Evolutionary conservation across 2,329 filamentous ascomycete genomes (phyloP).

Genomic region (Metarhizium sp.): DNA sequence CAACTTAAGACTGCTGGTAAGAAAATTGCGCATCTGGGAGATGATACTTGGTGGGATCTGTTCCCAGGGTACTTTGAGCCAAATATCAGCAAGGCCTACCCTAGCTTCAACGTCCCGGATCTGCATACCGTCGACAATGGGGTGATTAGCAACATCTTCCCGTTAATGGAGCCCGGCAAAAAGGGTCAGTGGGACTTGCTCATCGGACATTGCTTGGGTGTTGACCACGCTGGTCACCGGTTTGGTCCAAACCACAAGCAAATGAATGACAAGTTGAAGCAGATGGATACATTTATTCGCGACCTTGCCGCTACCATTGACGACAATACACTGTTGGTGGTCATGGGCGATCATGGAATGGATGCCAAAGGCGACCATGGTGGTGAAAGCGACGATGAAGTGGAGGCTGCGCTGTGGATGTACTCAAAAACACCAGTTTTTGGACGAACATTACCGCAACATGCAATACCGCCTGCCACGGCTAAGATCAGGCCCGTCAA

Average conservation of each 20-base stretch:
- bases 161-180: conserved; percentile 59
- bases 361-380: conserved; percentile 94
- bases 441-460: conserved; percentile 59
- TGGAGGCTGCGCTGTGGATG: conserved; percentile 96
- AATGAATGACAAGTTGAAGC: conserved; percentile 81
- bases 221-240: conserved; percentile 93
- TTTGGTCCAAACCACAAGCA: conserved; percentile 90
- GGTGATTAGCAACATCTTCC: conserved; percentile 83
- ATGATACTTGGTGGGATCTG: conserved; percentile 91
- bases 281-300: conserved; percentile 79
- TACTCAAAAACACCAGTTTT: conserved; percentile 85
- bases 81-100: conserved; percentile 79
- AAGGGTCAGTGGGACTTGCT: conserved; percentile 81
- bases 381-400: conserved; percentile 94
- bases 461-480: conserved; percentile 49
- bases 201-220: conserved; percentile 86
- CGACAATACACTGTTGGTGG: conserved; percentile 77
- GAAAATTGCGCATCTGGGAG: conserved; percentile 86
- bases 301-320: conserved; percentile 65
- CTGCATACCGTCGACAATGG: conserved; percentile 94
- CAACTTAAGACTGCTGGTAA: conserved; percentile 56
- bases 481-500: conserved; percentile 68
- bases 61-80: conserved; percentile 91
- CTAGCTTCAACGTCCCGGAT: conserved; percentile 98
- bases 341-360: conserved; percentile 99